Evolutionary conservation across 208 protist species (phyloP).

Genomic region (Crithidia mellificae): DNA sequence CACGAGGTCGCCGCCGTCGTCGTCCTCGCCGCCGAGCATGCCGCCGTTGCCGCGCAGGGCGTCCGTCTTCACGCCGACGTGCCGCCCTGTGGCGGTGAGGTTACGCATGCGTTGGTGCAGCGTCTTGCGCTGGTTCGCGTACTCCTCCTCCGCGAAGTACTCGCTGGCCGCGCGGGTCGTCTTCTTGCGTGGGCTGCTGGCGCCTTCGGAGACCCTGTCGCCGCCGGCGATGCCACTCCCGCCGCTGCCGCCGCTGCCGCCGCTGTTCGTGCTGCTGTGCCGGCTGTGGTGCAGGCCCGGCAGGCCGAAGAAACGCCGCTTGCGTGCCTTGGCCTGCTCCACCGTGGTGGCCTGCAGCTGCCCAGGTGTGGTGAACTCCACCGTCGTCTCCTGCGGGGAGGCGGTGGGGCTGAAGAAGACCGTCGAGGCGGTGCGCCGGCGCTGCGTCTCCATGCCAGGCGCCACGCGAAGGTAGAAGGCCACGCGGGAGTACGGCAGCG

Average conservation of each 20-base stretch:
- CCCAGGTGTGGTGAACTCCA: slow-evolving; percentile 40
- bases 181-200: slow-evolving; percentile 7
- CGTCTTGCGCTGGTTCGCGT: slow-evolving; percentile 14
- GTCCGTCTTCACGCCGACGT: slow-evolving; percentile 36
- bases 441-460: slow-evolving; percentile 52
- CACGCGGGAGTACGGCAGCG: slow-evolving; percentile 53
- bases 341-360: slow-evolving; percentile 36
- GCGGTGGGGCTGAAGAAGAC: slow-evolving; percentile 8
- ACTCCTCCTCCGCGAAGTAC: slow-evolving; percentile 46
- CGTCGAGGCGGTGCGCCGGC: slow-evolving; percentile 8
- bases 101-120: slow-evolving; percentile 33
- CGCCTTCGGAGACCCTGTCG: neutral
- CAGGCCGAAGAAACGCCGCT: slow-evolving; percentile 3
- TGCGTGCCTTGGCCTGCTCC: slow-evolving; percentile 26
- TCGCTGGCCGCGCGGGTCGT: slow-evolving; percentile 10
- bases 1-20: slow-evolving; percentile 27
- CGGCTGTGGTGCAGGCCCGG: slow-evolving; percentile 14
- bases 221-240: neutral
- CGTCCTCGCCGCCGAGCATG: slow-evolving; percentile 25
- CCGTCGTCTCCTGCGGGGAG: slow-evolving; percentile 21
- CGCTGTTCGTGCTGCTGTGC: slow-evolving; percentile 13
- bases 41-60: slow-evolving; percentile 16
- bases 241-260: neutral
- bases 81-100: slow-evolving; percentile 33
- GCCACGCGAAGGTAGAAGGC: slow-evolving; percentile 43